These are phyloP conservation scores for Arabis hirsuta DNA, from an alignment of 345 rosid genomes.

Conservation along the genomic window DNA sequence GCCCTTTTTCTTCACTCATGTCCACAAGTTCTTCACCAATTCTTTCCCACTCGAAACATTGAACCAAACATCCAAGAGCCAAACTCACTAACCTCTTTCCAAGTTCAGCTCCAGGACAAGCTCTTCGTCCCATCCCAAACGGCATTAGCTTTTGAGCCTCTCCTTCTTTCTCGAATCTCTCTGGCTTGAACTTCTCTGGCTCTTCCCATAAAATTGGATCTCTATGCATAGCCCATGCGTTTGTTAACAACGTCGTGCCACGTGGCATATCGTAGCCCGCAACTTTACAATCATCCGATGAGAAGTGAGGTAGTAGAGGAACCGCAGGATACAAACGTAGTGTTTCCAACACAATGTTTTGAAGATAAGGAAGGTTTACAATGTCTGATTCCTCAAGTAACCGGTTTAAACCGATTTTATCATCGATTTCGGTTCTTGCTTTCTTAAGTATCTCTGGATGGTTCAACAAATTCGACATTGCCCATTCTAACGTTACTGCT, in stretches of 20 bases:
- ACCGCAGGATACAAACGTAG: conserved; percentile 48
- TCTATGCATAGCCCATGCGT: conserved; percentile 48
- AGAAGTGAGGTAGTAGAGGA: conserved; percentile 54
- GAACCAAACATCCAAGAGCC: conserved; percentile 17
- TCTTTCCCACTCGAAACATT: conserved; percentile 32
- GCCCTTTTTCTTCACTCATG: conserved; percentile 14
- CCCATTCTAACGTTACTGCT: conserved; percentile 64
- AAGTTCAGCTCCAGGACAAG: conserved; percentile 35
- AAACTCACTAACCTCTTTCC: conserved; percentile 9
- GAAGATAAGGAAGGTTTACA: conserved; percentile 45
- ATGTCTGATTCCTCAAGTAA: conserved; percentile 50
- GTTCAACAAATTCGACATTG: conserved; percentile 53
- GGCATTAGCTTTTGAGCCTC: conserved; percentile 14
- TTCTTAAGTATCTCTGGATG: conserved; percentile 45
- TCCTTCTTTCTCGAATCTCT: conserved; percentile 27
- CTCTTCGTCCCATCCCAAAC: conserved; percentile 33
- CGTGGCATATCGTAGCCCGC: conserved; percentile 30
- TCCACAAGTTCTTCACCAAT: conserved; percentile 1
- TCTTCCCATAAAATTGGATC: conserved; percentile 44
- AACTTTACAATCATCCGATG: conserved; percentile 39
- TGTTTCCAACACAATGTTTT: conserved; percentile 48
- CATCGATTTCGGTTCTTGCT: conserved; percentile 46
- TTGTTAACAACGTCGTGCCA: background rate
- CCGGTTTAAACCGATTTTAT: conserved; percentile 36
- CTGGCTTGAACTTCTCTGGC: conserved; percentile 39